Base-by-base conservation (phyloP, 495 filamentous ascomycete genomes). In the Xylaria curta region DNA sequence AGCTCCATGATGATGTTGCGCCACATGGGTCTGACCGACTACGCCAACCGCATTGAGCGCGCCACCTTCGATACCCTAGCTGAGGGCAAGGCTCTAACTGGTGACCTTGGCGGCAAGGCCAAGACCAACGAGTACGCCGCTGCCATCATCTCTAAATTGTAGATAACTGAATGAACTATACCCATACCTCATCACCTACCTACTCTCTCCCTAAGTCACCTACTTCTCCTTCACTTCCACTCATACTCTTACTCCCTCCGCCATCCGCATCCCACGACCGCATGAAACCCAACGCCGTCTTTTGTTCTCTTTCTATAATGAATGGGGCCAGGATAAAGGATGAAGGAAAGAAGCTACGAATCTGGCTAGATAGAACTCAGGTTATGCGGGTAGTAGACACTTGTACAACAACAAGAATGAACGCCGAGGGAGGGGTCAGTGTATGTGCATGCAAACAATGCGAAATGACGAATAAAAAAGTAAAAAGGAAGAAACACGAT, bases 1-100 rank as follows among this genome's bases (percentile, higher is more conserved):
- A 92, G 89, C 82, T 93, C 90, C 79, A 94, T 97, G 83, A 98
- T 98, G 96, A 98, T 99, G 96, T 84, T 99, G 89, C 92, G 97
- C 81, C 97, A 98, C 85, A 98, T 99, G 97, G 92, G 91, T 75
- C 87, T 98, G 66, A 88, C 86, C 78, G 88, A 94, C 69, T 90
- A 98, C 79, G 96, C 97, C 66, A 84, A 88, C 78, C 90, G 89
- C 78, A 98, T 99, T 78, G 93, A 97, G 88, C 93, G 88, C 80
- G 96, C 97, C 64, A 97, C 93, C 76, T 98, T 99, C 81, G 92
- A 91, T 78, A 97, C 94, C 42, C 87, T 99, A 66, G 91, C 94
- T 28, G 95, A 99, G 86, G 96, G 97, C 83, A 97, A 97, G 91
- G 88, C 89, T 44, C 88, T 99, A 81, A 99, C 96, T 31, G 95